A percentile compares a stretch with the other conserved stretches of the same genome.
phyloP scores from a whole-genome alignment of 2,329 filamentous ascomycete genomes.

The Hypoxylon sp. region DNA sequence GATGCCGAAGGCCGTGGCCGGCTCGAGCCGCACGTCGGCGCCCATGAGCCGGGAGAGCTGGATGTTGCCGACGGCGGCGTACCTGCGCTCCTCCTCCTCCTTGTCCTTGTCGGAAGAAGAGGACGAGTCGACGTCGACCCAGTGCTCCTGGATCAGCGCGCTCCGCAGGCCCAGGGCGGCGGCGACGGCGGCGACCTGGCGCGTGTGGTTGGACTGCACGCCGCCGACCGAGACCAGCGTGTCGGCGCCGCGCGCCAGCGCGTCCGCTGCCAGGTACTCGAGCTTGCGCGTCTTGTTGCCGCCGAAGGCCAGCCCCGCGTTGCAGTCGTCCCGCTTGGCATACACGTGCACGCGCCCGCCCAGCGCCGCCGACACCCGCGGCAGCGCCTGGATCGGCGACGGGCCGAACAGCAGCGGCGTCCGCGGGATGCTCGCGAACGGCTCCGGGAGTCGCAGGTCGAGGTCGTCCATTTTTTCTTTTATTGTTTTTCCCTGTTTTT shows the following conservation, averaged over 20 bases:
- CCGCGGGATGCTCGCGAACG: constrained; percentile 69
- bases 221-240: constrained; percentile 73
- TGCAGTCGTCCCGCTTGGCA: constrained; percentile 76
- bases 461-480: constrained; percentile 46
- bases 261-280: constrained; percentile 73
- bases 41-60: constrained; percentile 74
- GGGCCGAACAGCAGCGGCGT: constrained; percentile 70
- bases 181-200: constrained; percentile 70
- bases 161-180: constrained; percentile 63
- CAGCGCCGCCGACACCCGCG: constrained; percentile 68
- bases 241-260: constrained; percentile 62
- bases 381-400: constrained; percentile 72
- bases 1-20: constrained; percentile 68
- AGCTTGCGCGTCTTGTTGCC: constrained; percentile 76
- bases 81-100: constrained; percentile 42
- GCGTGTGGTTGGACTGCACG: constrained; percentile 74
- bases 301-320: constrained; percentile 71
- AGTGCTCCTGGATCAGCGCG: constrained; percentile 70
- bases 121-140: constrained; percentile 64
- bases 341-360: constrained; percentile 68
- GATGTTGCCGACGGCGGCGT: constrained; percentile 73
- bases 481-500: too few species aligned
- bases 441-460: constrained; percentile 61
- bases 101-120: background rate
- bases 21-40: constrained; percentile 67